Percentiles rank a stretch among this genome's conserved stretches.
Evolutionary conservation across 2,329 filamentous ascomycete species (phyloP).

Genomic region (Cercospora zeae-maydis): DNA sequence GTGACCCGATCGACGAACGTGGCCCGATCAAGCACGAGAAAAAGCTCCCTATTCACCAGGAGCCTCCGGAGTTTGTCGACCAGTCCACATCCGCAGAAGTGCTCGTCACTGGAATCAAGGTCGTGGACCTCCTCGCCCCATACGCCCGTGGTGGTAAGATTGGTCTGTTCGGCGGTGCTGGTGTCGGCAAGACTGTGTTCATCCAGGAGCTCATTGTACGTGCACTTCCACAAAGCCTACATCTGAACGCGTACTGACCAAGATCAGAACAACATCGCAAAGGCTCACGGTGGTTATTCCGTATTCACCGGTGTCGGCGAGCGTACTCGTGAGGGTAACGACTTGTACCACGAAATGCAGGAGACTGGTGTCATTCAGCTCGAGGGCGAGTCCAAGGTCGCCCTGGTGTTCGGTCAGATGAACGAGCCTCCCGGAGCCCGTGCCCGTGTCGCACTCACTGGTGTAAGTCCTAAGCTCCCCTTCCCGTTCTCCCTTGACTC

Average conservation of each 20-base stretch:
- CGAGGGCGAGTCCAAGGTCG: constrained; percentile 98
- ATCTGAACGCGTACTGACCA: constrained; percentile 28
- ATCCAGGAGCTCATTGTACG: constrained; percentile 97
- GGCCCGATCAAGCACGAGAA: constrained; percentile 94
- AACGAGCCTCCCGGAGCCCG: constrained; percentile 99
- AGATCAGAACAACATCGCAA: constrained; percentile 94
- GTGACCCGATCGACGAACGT: constrained; percentile 99
- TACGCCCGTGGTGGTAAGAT: constrained; percentile 99
- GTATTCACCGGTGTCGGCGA: constrained; percentile 99
- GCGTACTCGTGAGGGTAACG: constrained; percentile 99
- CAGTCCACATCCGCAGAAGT: constrained; percentile 96
- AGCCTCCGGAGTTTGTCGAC: constrained; percentile 86
- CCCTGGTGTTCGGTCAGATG: constrained; percentile 99
- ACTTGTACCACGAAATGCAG: constrained; percentile 99
- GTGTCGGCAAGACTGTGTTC: constrained; percentile 99
- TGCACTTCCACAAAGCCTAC: constrained; percentile 10
- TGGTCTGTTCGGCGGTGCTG: constrained; percentile 99
- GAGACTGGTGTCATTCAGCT: constrained; percentile 99
- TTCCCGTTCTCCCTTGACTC: background rate
- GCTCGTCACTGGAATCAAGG: constrained; percentile 99
- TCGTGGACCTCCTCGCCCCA: constrained; percentile 96
- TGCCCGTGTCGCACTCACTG: constrained; percentile 98
- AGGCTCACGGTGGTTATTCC: constrained; percentile 99
- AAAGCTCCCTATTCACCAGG: constrained; percentile 85
- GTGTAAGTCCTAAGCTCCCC: constrained; percentile 39